phyloP scores from a whole-genome alignment of 129 eudicot genomes.

The Kitagawia praeruptora region DNA sequence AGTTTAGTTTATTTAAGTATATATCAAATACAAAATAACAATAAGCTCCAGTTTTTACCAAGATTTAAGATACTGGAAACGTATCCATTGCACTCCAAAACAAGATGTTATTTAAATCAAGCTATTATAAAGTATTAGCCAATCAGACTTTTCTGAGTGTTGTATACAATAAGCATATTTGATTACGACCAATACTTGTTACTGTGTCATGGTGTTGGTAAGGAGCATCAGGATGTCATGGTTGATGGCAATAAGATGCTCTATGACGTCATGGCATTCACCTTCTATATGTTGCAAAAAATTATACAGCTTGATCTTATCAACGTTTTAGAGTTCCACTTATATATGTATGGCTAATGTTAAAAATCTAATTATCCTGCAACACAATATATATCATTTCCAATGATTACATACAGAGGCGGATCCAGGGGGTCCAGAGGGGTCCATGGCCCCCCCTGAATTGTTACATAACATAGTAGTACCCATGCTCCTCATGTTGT shows the following conservation, averaged over 20 bases:
- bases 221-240: too few species aligned
- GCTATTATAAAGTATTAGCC: not conserved
- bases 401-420: too few species aligned
- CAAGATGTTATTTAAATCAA: not conserved
- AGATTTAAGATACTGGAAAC: not conserved
- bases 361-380: too few species aligned
- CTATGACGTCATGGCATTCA: too few species aligned
- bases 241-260: too few species aligned
- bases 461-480: too few species aligned
- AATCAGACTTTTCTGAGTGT: not conserved
- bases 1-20: slow-evolving; percentile 3
- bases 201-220: not conserved
- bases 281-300: too few species aligned
- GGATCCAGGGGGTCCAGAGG: too few species aligned
- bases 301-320: not conserved
- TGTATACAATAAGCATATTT: not conserved
- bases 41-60: not conserved
- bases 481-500: too few species aligned
- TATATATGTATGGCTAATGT: too few species aligned
- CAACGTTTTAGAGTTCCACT: not conserved
- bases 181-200: not conserved
- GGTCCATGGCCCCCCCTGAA: too few species aligned
- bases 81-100: not conserved
- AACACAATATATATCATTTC: not conserved
- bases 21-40: not conserved